Percentiles rank a stretch among this genome's conserved stretches.
Conservation (phyloP, 2,329 filamentous ascomycete genomes). For the Colletotrichum salicis region DNA sequence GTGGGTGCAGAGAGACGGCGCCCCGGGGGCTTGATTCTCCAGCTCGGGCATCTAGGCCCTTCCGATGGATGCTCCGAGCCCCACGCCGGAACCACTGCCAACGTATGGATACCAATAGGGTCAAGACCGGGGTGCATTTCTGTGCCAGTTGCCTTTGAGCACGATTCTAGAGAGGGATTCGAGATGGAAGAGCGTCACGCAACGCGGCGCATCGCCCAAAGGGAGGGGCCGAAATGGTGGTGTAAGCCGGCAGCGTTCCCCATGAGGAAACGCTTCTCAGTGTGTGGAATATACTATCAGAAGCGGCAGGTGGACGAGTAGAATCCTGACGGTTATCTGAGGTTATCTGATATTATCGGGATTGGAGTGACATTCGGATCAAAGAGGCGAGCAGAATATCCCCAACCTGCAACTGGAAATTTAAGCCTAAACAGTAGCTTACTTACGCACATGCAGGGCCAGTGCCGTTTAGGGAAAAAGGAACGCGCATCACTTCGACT, state of each 20-base stretch:
- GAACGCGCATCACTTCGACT: not conserved
- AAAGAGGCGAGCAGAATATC: slow-evolving; percentile 3
- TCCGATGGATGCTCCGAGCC: not conserved
- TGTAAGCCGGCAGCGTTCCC: slow-evolving; percentile 1
- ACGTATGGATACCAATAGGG: not conserved
- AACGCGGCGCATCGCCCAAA: not conserved
- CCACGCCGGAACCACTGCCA: not conserved
- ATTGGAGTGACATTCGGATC: not conserved
- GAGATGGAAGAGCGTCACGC: not conserved
- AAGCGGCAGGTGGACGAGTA: slow-evolving; percentile 18
- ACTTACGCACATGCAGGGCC: not conserved
- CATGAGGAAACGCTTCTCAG: slow-evolving; percentile 6
- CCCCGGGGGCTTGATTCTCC: not conserved
- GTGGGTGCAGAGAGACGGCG: not conserved
- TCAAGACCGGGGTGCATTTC: slow-evolving; percentile 1
- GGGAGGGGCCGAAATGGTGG: not conserved
- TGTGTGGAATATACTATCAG: not conserved
- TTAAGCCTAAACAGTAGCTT: slow-evolving; percentile 11
- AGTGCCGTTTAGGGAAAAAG: not conserved
- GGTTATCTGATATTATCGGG: slow-evolving; percentile 7
- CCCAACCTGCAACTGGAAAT: not conserved
- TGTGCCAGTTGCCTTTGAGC: not conserved
- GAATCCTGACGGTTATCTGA: not conserved
- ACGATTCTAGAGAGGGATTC: not conserved
- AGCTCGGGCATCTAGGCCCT: not conserved